phyloP scores from a whole-genome alignment of 345 rosid species.

The Eucalyptus sp. region DNA sequence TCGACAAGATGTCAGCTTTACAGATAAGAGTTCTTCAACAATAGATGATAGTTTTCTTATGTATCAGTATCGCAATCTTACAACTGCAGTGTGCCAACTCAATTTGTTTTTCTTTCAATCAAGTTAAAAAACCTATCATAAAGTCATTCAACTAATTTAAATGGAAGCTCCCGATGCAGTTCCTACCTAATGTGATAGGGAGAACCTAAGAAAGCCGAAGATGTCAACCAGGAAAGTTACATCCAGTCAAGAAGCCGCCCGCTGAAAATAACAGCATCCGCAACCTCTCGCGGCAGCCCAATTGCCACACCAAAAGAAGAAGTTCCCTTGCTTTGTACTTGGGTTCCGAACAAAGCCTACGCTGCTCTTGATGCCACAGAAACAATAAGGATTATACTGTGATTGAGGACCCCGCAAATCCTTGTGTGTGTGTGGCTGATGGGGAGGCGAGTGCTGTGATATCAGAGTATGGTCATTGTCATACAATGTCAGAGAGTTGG shows the following conservation, averaged over 20 bases:
- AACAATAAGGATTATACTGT: slow-evolving; percentile 19
- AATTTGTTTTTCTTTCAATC: neutral
- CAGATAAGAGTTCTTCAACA: neutral
- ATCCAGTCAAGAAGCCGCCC: slow-evolving; percentile 21
- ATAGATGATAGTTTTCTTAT: neutral
- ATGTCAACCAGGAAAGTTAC: neutral
- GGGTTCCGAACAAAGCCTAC: slow-evolving; percentile 19
- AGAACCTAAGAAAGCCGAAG: neutral
- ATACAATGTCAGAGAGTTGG: slow-evolving; percentile 20
- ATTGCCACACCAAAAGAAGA: slow-evolving; percentile 34
- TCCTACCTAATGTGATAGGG: neutral
- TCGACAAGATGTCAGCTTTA: slow-evolving; percentile 16
- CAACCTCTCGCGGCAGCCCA: slow-evolving; percentile 21
- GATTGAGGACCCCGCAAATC: neutral
- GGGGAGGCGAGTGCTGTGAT: slow-evolving; percentile 1
- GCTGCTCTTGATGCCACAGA: slow-evolving; percentile 29
- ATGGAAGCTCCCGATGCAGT: neutral
- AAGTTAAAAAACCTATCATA: neutral
- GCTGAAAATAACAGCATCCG: slow-evolving; percentile 19
- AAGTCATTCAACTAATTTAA: neutral
- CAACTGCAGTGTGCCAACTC: neutral
- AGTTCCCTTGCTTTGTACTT: slow-evolving; percentile 20
- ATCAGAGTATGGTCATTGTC: slow-evolving; percentile 3
- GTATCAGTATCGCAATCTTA: neutral
- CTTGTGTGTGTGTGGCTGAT: neutral